Conservation (phyloP, 2,329 filamentous ascomycete species). For the Ophiocordyceps sinensis region DNA sequence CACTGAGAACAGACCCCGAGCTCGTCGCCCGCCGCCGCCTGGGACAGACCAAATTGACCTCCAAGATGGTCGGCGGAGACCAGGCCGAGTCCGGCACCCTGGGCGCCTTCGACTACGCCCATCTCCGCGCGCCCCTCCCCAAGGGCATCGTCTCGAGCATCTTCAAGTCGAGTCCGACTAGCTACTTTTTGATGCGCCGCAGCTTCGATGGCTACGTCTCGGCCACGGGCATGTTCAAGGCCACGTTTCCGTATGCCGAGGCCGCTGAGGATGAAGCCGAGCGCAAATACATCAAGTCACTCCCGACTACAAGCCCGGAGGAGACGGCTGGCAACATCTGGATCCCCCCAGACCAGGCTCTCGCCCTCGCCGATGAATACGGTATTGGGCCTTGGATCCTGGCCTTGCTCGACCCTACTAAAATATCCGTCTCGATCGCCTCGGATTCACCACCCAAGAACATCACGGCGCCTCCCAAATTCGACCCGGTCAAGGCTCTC, state of each 20-base stretch:
- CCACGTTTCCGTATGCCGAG: slow-evolving; percentile 68
- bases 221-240: slow-evolving; percentile 87
- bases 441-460: slow-evolving; percentile 56
- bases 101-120: slow-evolving; percentile 88
- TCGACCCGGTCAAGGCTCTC: slow-evolving; percentile 38
- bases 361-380: slow-evolving; percentile 77
- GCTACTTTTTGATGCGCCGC: slow-evolving; percentile 92
- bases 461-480: slow-evolving; percentile 72
- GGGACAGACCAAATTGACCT: slow-evolving; percentile 79
- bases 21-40: slow-evolving; percentile 75
- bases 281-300: slow-evolving; percentile 71
- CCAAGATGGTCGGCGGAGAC: slow-evolving; percentile 64
- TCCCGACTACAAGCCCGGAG: slow-evolving; percentile 68
- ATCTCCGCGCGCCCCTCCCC: slow-evolving; percentile 81
- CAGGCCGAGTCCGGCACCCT: slow-evolving; percentile 60
- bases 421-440: slow-evolving; percentile 48
- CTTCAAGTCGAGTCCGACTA: slow-evolving; percentile 77
- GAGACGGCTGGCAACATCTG: slow-evolving; percentile 95
- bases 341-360: slow-evolving; percentile 73
- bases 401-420: slow-evolving; percentile 78
- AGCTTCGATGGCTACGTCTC: slow-evolving; percentile 75
- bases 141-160: slow-evolving; percentile 88
- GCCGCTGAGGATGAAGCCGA: slow-evolving; percentile 59
- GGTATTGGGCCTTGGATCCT: slow-evolving; percentile 74
- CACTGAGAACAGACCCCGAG: slow-evolving; percentile 41